Evolutionary conservation across 768 basidiomycete species (phyloP), one percentile per base, ranked within the genome.

Genomic region (Leucosporidium yakuticum): DNA sequence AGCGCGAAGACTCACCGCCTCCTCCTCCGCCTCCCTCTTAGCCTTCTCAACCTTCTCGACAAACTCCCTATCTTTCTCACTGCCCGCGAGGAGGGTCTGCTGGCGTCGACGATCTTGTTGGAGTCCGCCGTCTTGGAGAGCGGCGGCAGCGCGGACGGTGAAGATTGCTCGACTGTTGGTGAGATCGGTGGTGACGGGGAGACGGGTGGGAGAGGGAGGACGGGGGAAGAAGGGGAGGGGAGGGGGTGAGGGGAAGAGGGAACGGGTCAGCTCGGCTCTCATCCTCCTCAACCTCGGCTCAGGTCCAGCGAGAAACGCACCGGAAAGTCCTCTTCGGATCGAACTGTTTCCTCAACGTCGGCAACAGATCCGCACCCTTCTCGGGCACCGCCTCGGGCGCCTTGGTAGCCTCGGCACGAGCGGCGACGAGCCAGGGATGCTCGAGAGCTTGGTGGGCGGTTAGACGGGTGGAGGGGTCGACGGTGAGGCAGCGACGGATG

Each of bases 281-380:
- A n/a, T n/a, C n/a, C n/a, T n/a, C n/a, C n/a, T n/a, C n/a, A n/a
- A n/a, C n/a, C n/a, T n/a, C n/a, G n/a, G n/a, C n/a, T n/a, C n/a
- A n/a, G n/a, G n/a, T n/a, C n/a, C n/a, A n/a, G n/a, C n/a, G n/a
- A n/a, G n/a, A 5, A 36, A 36, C 34, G 5, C 34, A 55, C 53
- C 47, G 51, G 27, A 54, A 55, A 17, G 39, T 29, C 25, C 27
- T 55, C 81, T 85, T 89, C 39, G 91, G 92, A 77, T 96, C 86
- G 81, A 96, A 93, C 36, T 86, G 87, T 79, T 85, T 89, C 83
- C 87, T 90, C 79, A 98, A 88, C 55, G 88, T 85, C 34, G 95
- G 94, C 74, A 97, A 80, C 75, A 98, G 82, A 80, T 96, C 87
- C 29, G 84, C 84, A 32, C 87, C 86, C 54, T 81, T 25, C 55